A percentile compares a stretch with the other conserved stretches of the same genome.
Conservation (phyloP, 2,329 filamentous ascomycete genomes). For the Hirsutella rhossiliensis region DNA sequence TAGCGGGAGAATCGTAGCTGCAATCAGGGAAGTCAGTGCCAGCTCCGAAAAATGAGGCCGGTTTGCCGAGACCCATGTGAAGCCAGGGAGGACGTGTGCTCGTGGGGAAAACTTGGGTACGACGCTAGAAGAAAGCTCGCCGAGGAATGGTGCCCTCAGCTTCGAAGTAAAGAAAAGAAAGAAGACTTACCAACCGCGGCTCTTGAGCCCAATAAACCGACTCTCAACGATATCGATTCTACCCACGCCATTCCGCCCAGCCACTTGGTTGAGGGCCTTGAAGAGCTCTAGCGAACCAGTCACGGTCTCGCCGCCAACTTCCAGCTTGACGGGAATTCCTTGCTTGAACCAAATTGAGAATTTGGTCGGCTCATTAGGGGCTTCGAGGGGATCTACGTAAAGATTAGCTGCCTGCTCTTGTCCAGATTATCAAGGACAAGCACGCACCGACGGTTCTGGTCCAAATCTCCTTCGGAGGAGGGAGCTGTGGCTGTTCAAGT, state of each 20-base stretch:
- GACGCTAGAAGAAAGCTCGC: not conserved
- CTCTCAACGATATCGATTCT: slow-evolving; percentile 34
- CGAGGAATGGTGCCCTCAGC: too few species aligned
- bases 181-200: slow-evolving; percentile 4
- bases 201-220: slow-evolving; percentile 14
- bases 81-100: too few species aligned
- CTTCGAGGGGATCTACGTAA: slow-evolving; percentile 51
- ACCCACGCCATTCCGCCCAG: slow-evolving; percentile 53
- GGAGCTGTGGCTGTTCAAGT: slow-evolving; percentile 43
- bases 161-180: not conserved
- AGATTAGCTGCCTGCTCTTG: too few species aligned
- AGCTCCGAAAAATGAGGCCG: too few species aligned
- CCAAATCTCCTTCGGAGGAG: slow-evolving; percentile 59
- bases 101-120: too few species aligned
- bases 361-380: slow-evolving; percentile 51
- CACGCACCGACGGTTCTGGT: slow-evolving; percentile 21
- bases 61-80: too few species aligned
- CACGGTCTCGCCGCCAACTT: slow-evolving; percentile 27
- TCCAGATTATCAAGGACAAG: too few species aligned
- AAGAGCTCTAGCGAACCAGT: slow-evolving; percentile 52
- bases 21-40: too few species aligned
- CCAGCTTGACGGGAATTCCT: slow-evolving; percentile 51
- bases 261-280: slow-evolving; percentile 48
- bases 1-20: too few species aligned
- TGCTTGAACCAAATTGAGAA: slow-evolving; percentile 55